Evolutionary conservation across 371 early-diverging fungal species (phyloP).

Genomic region (Capillidium heterosporum): DNA sequence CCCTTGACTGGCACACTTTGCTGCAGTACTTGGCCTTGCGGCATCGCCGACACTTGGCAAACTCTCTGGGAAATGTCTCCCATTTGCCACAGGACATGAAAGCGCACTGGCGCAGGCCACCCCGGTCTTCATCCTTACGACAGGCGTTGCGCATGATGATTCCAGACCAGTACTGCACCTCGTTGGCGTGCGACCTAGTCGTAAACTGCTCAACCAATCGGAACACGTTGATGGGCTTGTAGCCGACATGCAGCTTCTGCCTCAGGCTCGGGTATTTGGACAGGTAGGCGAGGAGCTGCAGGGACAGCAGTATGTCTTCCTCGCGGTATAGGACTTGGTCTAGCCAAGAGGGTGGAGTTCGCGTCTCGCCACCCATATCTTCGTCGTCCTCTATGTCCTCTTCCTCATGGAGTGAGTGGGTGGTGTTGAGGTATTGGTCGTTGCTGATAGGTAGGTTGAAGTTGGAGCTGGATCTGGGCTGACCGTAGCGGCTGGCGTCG

Average conservation of each 20-base stretch:
- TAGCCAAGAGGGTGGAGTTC: constrained; percentile 14
- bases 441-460: not conserved
- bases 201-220: constrained; percentile 56
- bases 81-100: constrained; percentile 55
- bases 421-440: not conserved
- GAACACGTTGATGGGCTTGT: constrained; percentile 39
- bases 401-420: not conserved
- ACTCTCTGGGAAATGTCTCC: constrained; percentile 56
- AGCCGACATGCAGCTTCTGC: constrained; percentile 35
- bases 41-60: constrained; percentile 63
- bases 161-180: constrained; percentile 58
- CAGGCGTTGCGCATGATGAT: constrained; percentile 68
- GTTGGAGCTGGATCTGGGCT: constrained; percentile 2
- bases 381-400: constrained; percentile 5
- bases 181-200: constrained; percentile 33
- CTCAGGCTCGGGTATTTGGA: constrained; percentile 66
- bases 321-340: constrained; percentile 50
- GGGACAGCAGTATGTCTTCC: constrained; percentile 65
- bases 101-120: constrained; percentile 54
- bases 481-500: not conserved
- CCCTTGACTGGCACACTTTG: constrained; percentile 48
- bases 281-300: constrained; percentile 70
- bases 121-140: constrained; percentile 48
- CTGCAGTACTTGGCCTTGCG: constrained; percentile 66
- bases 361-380: constrained; percentile 5